A percentile compares a stretch with the other conserved stretches of the same genome.
phyloP scores from a whole-genome alignment of 73 alveolate species.

The Durusdinium trenchii region DNA sequence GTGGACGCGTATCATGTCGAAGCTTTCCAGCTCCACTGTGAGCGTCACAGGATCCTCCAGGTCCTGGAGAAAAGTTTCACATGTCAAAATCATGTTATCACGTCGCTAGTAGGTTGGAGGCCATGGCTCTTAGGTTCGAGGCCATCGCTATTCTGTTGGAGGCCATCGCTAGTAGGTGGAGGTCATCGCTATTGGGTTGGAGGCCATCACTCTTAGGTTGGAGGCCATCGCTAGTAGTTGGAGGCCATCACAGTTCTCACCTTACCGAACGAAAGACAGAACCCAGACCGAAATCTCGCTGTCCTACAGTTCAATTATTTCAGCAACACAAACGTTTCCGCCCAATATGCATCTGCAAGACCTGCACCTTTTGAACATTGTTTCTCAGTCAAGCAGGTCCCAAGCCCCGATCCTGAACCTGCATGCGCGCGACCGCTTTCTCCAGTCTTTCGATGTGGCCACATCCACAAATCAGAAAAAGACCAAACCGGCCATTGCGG shows the following conservation, averaged over 20 bases:
- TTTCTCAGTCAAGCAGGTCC: background rate
- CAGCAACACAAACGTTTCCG: background rate
- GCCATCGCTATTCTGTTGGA: too few relatives aligned
- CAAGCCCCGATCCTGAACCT: background rate
- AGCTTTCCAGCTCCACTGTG: background rate
- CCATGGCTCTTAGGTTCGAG: too few relatives aligned
- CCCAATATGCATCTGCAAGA: background rate
- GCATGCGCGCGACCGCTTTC: constrained; percentile 55
- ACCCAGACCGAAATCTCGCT: background rate
- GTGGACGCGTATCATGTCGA: constrained; percentile 4
- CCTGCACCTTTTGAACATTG: background rate
- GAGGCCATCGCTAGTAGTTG: too few relatives aligned
- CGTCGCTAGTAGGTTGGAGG: too few relatives aligned
- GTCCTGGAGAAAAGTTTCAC: background rate
- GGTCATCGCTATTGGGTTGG: too few relatives aligned
- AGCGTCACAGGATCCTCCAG: background rate
- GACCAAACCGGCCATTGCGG: constrained; percentile 66
- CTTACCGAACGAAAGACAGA: too few relatives aligned
- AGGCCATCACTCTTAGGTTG: too few relatives aligned
- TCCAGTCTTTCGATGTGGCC: constrained; percentile 17
- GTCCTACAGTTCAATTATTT: background rate
- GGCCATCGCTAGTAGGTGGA: too few relatives aligned
- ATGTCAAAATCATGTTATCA: too few relatives aligned
- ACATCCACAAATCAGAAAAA: constrained; percentile 14
- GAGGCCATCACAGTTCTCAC: too few relatives aligned